Percentiles rank a stretch among this genome's conserved stretches.
Evolutionary conservation across 202 grass and related monocot genomes (phyloP).

Genomic region (Eragrostis tef): DNA sequence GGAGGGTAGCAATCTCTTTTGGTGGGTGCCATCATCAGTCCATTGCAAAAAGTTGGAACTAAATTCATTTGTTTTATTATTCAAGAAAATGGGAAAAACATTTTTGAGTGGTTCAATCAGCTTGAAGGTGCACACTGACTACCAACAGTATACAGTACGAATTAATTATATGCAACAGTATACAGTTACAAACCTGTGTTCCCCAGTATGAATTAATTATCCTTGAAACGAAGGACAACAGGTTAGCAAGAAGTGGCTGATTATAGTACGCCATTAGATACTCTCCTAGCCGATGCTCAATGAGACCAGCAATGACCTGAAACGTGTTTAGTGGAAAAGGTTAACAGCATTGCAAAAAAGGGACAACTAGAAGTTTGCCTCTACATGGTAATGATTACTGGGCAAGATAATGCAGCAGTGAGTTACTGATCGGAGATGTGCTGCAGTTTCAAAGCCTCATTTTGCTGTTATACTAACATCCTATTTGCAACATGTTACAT

Average conservation of each 20-base stretch:
- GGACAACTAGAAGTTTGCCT: not conserved
- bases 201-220: conserved; percentile 97
- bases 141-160: conserved; percentile 27
- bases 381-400: conserved; percentile 14
- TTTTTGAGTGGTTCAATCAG: conserved; percentile 27
- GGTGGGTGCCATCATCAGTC: not conserved
- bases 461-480: conserved; percentile 11
- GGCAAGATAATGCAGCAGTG: conserved; percentile 7
- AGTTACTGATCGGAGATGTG: conserved; percentile 20
- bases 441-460: conserved; percentile 8
- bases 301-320: conserved; percentile 90
- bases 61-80: not conserved
- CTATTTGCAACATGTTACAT: conserved; percentile 16
- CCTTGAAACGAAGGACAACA: conserved; percentile 76
- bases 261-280: conserved; percentile 76
- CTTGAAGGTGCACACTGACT: conserved; percentile 15
- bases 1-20: not conserved
- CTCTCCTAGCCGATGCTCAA: conserved; percentile 88
- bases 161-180: too few relatives aligned
- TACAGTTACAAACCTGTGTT: conserved; percentile 81
- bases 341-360: conserved; percentile 34
- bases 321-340: conserved; percentile 43
- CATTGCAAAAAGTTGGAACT: conserved; percentile 24
- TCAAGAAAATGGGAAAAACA: not conserved
- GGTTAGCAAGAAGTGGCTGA: conserved; percentile 65